Percentiles rank a stretch among this genome's conserved stretches.
Evolutionary conservation across 768 basidiomycete genomes (phyloP).

Genomic region (Termitomyces sp.): DNA sequence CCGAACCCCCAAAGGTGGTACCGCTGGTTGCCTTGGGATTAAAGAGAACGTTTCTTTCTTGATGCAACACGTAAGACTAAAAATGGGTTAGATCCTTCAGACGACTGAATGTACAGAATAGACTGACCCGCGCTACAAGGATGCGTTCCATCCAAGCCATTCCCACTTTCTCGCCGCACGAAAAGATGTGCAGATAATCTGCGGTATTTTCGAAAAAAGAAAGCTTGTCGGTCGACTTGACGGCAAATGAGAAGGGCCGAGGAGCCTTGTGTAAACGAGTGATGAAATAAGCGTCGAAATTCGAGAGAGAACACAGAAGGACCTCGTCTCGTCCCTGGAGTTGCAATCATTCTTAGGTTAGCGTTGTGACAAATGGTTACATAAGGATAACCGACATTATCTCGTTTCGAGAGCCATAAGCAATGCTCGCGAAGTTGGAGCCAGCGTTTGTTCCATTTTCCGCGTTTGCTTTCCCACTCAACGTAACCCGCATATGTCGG

Average conservation of each 20-base stretch:
- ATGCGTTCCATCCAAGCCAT: constrained; percentile 76
- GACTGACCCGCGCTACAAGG: constrained; percentile 73
- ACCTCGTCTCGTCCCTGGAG: constrained; percentile 78
- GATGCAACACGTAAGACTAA: constrained; percentile 79
- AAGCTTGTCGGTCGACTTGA: constrained; percentile 85
- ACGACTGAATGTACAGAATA: constrained; percentile 4
- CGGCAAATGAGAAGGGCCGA: constrained; percentile 76
- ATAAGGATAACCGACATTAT: constrained; percentile 50
- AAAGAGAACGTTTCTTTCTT: constrained; percentile 70
- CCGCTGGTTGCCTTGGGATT: constrained; percentile 29
- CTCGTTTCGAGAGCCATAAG: constrained; percentile 84
- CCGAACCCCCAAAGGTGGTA: constrained; percentile 17
- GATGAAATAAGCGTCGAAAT: constrained; percentile 83
- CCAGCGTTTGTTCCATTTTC: constrained; percentile 95
- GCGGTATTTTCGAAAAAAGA: constrained; percentile 82
- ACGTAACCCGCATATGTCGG: constrained; percentile 56
- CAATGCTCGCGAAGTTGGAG: constrained; percentile 82
- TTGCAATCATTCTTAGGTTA: not conserved
- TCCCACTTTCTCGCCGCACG: constrained; percentile 69
- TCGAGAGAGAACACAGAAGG: constrained; percentile 78
- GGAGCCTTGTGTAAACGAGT: constrained; percentile 77
- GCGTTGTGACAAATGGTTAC: not conserved
- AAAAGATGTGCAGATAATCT: constrained; percentile 87
- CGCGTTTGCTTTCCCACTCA: constrained; percentile 85
- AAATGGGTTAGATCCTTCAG: not conserved